phyloP scores from a whole-genome alignment of 2,329 filamentous ascomycete genomes.

The Neoascochyta sp. region DNA sequence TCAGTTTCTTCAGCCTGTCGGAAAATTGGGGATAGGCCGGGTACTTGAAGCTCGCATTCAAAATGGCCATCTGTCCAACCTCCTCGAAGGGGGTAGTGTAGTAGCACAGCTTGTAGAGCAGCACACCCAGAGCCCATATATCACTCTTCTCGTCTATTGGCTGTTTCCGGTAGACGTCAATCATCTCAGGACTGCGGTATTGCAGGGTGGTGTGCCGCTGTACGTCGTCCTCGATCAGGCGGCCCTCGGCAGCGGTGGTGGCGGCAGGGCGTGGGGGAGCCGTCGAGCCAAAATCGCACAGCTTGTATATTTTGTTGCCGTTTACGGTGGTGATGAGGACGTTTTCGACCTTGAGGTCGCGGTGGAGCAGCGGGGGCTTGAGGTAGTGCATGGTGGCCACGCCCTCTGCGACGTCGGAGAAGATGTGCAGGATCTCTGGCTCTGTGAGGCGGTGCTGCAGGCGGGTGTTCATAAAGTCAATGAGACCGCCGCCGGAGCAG shows the following conservation, averaged over 20 bases:
- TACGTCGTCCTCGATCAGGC: slow-evolving; percentile 91
- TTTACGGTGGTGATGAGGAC: slow-evolving; percentile 76
- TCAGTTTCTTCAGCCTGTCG: slow-evolving; percentile 81
- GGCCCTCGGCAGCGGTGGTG: slow-evolving; percentile 80
- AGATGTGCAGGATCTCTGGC: slow-evolving; percentile 95
- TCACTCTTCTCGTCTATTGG: slow-evolving; percentile 98
- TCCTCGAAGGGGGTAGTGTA: slow-evolving; percentile 99
- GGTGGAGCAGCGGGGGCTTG: slow-evolving; percentile 85
- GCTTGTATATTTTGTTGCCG: slow-evolving; percentile 76
- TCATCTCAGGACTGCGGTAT: slow-evolving; percentile 97
- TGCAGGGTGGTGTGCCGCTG: slow-evolving; percentile 96
- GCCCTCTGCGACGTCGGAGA: slow-evolving; percentile 90
- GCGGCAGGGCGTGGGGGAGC: slow-evolving; percentile 81
- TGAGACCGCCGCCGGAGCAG: slow-evolving; percentile 89
- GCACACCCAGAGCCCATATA: slow-evolving; percentile 93
- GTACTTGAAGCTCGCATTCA: slow-evolving; percentile 93
- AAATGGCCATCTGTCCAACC: slow-evolving; percentile 91
- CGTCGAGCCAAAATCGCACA: slow-evolving; percentile 96
- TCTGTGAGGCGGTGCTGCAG: slow-evolving; percentile 95
- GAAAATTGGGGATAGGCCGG: slow-evolving; percentile 87
- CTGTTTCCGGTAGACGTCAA: slow-evolving; percentile 93
- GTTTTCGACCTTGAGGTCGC: slow-evolving; percentile 97
- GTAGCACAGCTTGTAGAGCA: slow-evolving; percentile 97
- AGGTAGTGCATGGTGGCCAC: slow-evolving; percentile 99
- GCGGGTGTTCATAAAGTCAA: slow-evolving; percentile 99